phyloP scores from a whole-genome alignment of 495 filamentous ascomycete species.

The Lasiosphaeria miniovina region DNA sequence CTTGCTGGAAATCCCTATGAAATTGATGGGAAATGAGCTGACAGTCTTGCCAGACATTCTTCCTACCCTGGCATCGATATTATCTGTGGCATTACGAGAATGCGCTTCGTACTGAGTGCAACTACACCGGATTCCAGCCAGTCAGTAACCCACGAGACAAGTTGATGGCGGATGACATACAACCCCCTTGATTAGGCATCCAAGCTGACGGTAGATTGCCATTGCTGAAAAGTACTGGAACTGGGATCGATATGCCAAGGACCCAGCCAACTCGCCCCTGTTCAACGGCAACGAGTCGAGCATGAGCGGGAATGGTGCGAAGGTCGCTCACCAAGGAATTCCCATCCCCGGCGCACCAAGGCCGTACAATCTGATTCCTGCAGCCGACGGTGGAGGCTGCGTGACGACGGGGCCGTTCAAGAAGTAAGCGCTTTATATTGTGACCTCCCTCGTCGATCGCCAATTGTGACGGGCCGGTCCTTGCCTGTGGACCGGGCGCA shows the following conservation, averaged over 20 bases:
- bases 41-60: conserved; percentile 50
- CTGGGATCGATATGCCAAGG: conserved; percentile 28
- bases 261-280: conserved; percentile 23
- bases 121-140: conserved; percentile 53
- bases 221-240: conserved; percentile 24
- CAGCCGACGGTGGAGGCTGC: conserved; percentile 62
- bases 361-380: conserved; percentile 29
- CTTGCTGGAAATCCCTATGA: no score
- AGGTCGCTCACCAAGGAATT: conserved; percentile 28
- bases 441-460: not conserved
- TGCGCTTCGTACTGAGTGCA: conserved; percentile 64
- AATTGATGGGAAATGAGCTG: not conserved
- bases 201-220: not conserved
- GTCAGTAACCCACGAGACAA: conserved; percentile 6
- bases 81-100: conserved; percentile 63
- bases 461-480: no score
- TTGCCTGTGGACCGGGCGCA: no score
- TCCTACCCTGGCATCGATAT: conserved; percentile 70
- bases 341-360: conserved; percentile 25
- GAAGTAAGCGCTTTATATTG: conserved; percentile 20
- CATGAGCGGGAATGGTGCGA: conserved; percentile 28
- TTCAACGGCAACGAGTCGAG: conserved; percentile 31
- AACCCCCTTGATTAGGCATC: not conserved
- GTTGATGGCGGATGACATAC: not conserved
- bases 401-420: conserved; percentile 59